Percentiles rank a stretch among this genome's conserved stretches.
These are phyloP conservation scores for Coprinellus aureogranulatus DNA, from an alignment of 768 basidiomycete species.

Conservation along the genomic window DNA sequence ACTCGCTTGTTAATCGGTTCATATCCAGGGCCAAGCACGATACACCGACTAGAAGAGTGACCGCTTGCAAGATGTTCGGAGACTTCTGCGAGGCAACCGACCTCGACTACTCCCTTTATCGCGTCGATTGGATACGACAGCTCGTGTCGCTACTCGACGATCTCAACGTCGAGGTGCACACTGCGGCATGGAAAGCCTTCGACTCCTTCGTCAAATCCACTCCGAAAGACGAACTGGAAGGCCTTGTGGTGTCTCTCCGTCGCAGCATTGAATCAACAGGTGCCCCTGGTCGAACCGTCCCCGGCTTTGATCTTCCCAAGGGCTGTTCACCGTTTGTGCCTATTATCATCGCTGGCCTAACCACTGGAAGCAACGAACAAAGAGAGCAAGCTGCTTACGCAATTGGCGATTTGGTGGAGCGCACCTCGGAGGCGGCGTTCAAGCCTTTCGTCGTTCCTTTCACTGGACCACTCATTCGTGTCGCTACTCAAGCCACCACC, in stretches of 20 bases:
- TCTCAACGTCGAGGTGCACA: conserved; percentile 67
- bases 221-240: conserved; percentile 90
- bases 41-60: conserved; percentile 66
- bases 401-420: conserved; percentile 92
- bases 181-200: conserved; percentile 77
- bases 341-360: conserved; percentile 88
- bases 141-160: conserved; percentile 84
- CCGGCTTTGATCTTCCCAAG: conserved; percentile 84
- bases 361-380: conserved; percentile 92
- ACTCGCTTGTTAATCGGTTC: background rate
- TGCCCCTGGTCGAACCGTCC: conserved; percentile 69
- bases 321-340: conserved; percentile 82
- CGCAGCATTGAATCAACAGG: conserved; percentile 85
- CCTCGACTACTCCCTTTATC: conserved; percentile 80
- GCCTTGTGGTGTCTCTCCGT: conserved; percentile 84
- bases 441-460: conserved; percentile 95
- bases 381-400: conserved; percentile 94
- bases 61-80: conserved; percentile 74
- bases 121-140: conserved; percentile 92
- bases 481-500: conserved; percentile 84
- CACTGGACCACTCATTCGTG: conserved; percentile 93
- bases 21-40: conserved; percentile 74
- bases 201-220: conserved; percentile 87
- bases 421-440: conserved; percentile 76
- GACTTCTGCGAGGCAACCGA: conserved; percentile 82